phyloP scores from a whole-genome alignment of 306 rosid species.

The Citrullus colocynthis region DNA sequence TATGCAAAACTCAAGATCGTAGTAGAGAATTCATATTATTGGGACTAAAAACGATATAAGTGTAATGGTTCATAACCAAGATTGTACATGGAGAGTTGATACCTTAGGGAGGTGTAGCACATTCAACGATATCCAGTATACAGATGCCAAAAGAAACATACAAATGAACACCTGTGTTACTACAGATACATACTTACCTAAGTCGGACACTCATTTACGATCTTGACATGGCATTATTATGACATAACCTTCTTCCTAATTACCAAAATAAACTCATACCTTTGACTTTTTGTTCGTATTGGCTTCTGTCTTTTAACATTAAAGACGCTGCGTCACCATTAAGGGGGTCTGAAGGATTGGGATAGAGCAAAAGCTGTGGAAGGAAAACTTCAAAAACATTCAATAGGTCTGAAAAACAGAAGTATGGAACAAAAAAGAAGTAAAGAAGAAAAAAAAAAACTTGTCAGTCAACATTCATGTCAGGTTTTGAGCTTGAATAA shows the following conservation, averaged over 20 bases:
- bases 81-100: not conserved
- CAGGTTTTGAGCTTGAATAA: not conserved
- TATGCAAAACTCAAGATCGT: not conserved
- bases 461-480: not conserved
- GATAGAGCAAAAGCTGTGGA: slow-evolving; percentile 94
- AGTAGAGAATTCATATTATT: not conserved
- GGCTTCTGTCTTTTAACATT: slow-evolving; percentile 79
- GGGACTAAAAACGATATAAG: no score
- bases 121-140: not conserved
- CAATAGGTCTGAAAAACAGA: slow-evolving; percentile 52
- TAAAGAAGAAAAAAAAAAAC: not conserved
- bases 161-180: no score
- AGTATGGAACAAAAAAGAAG: not conserved
- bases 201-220: no score
- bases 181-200: no score
- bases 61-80: not conserved
- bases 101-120: not conserved
- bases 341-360: slow-evolving; percentile 94
- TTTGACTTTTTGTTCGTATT: slow-evolving; percentile 85
- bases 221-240: no score
- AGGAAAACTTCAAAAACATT: slow-evolving; percentile 96
- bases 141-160: no score
- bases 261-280: slow-evolving; percentile 27
- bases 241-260: not conserved
- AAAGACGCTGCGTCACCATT: slow-evolving; percentile 94